phyloP scores from a whole-genome alignment of 306 rosid genomes.

The Chamaecrista fasciculata region DNA sequence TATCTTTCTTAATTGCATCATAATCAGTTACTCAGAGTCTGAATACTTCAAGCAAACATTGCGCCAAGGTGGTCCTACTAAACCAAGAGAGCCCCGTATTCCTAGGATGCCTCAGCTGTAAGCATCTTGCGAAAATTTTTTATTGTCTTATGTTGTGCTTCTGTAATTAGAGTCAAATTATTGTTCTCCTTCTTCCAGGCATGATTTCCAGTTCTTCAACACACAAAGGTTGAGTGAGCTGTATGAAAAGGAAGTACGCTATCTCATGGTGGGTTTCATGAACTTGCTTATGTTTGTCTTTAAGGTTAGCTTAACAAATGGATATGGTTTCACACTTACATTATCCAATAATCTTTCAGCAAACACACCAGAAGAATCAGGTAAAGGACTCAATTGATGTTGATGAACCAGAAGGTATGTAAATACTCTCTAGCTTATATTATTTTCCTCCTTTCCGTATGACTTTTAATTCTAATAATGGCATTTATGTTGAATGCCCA shows the following conservation, averaged over 20 bases:
- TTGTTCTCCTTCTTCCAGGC: conserved; percentile 48
- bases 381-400: conserved; percentile 90
- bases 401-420: conserved; percentile 87
- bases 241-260: conserved; percentile 97
- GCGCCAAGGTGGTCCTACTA: conserved; percentile 95
- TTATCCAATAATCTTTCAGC: conserved; percentile 50
- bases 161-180: conserved; percentile 4
- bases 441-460: not conserved
- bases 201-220: conserved; percentile 95
- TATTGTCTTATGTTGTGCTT: not conserved
- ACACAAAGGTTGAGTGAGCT: conserved; percentile 91
- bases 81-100: conserved; percentile 93
- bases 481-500: conserved; percentile 31
- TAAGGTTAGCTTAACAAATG: not conserved
- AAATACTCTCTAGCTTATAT: not conserved
- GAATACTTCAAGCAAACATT: conserved; percentile 97
- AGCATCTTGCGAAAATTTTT: conserved; percentile 31
- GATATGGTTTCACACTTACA: conserved; percentile 22
- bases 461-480: conserved; percentile 12
- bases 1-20: conserved; percentile 16
- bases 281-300: conserved; percentile 8
- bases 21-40: conserved; percentile 83
- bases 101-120: conserved; percentile 99
- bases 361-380: conserved; percentile 97
- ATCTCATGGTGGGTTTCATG: conserved; percentile 76